These are phyloP conservation scores for Entomortierella chlamydospora DNA, from an alignment of 192 early-diverging fungal genomes.

Conservation along the genomic window DNA sequence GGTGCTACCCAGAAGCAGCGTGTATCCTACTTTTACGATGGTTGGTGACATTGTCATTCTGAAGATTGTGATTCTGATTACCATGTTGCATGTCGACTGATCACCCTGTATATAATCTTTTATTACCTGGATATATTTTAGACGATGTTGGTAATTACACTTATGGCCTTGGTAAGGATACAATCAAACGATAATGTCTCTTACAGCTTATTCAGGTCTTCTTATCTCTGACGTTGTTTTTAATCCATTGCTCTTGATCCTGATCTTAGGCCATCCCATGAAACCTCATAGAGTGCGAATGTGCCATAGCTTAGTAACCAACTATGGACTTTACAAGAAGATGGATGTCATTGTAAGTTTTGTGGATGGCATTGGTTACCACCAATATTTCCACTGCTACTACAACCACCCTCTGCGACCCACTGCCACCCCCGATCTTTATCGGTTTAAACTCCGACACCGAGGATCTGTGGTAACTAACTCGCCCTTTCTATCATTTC, in stretches of 20 bases:
- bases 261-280: slow-evolving; percentile 88
- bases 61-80: too few species aligned
- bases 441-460: too few species aligned
- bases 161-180: slow-evolving; percentile 77
- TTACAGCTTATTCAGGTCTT: too few species aligned
- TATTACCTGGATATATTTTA: slow-evolving; percentile 7
- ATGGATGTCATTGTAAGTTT: slow-evolving; percentile 80
- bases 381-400: too few species aligned
- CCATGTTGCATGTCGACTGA: too few species aligned
- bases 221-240: too few species aligned
- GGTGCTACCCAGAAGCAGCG: slow-evolving; percentile 62
- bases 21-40: slow-evolving; percentile 76
- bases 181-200: neutral
- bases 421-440: too few species aligned
- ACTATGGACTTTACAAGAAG: slow-evolving; percentile 93
- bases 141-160: slow-evolving; percentile 85
- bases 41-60: too few species aligned
- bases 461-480: too few species aligned
- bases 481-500: too few species aligned
- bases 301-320: slow-evolving; percentile 91
- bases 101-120: neutral
- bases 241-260: neutral
- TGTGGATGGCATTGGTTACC: neutral
- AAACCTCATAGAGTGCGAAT: slow-evolving; percentile 95
- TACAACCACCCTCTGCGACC: too few species aligned